phyloP scores from a whole-genome alignment of 2,329 filamentous ascomycete genomes.

The Calonectria pauciramosa region DNA sequence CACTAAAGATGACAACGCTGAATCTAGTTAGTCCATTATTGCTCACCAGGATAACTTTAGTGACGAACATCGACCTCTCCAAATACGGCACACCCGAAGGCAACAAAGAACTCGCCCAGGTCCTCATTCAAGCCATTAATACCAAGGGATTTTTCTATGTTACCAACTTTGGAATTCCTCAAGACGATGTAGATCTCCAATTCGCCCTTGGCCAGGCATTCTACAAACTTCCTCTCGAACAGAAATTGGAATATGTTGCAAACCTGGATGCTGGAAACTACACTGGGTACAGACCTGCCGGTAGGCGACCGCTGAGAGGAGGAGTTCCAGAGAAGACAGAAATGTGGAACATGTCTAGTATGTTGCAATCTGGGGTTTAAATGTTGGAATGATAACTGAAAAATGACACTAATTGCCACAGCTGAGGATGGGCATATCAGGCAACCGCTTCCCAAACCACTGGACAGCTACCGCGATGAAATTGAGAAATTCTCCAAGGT shows the following conservation, averaged over 20 bases:
- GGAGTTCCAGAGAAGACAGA: slow-evolving; percentile 57
- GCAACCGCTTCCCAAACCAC: slow-evolving; percentile 8
- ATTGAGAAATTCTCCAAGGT: slow-evolving; percentile 37
- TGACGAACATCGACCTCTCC: slow-evolving; percentile 51
- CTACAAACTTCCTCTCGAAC: slow-evolving; percentile 65
- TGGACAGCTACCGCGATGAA: slow-evolving; percentile 24
- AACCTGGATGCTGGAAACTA: slow-evolving; percentile 66
- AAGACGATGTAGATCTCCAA: slow-evolving; percentile 70
- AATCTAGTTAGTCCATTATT: neutral
- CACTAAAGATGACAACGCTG: slow-evolving; percentile 27
- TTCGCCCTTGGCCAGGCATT: slow-evolving; percentile 72
- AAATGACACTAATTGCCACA: slow-evolving; percentile 4
- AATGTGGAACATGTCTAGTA: slow-evolving; percentile 56
- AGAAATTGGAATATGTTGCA: slow-evolving; percentile 69
- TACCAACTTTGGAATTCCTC: slow-evolving; percentile 71
- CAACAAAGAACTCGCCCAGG: slow-evolving; percentile 45
- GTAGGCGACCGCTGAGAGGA: slow-evolving; percentile 48
- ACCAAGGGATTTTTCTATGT: slow-evolving; percentile 54
- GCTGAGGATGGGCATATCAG: slow-evolving; percentile 47
- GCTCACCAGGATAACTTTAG: slow-evolving; percentile 29
- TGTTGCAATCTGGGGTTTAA: slow-evolving; percentile 13
- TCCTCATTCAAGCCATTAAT: slow-evolving; percentile 51
- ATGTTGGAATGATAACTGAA: neutral
- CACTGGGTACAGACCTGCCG: slow-evolving; percentile 68
- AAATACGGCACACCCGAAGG: slow-evolving; percentile 50